Evolutionary conservation across 2,329 filamentous ascomycete species (phyloP), one percentile per base, ranked within the genome.

Genomic region (Penicillium griseofulvum): DNA sequence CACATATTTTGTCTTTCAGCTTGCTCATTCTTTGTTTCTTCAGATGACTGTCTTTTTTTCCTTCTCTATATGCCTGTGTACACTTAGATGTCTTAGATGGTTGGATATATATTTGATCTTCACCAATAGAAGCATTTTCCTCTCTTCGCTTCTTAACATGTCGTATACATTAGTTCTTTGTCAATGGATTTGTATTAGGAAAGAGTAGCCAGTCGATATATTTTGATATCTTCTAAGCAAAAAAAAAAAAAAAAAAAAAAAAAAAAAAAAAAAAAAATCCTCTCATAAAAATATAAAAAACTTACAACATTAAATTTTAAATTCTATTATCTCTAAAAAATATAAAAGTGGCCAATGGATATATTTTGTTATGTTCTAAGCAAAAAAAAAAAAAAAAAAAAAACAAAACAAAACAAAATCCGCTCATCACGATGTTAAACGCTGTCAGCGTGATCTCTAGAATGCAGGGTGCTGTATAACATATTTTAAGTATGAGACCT

Each of bases 51-150:
- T 44, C 33, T 55, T 55, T 55, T 38, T 52, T 34, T 39, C 42
- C 52, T 49, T 31, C 31, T 47, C 54, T 34, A 50, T 45, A 52
- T 59, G 62, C 39, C 52, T 49, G 49, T 64, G 58, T 65, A 63
- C 60, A 64, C 29, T 52, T 64, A 61, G 52, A 59, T 57, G 54
- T 61, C 41, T 59, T 56, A 56, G 54, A 49, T 48, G 50, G 31
- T 52, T 54, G 49, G 50, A 49, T 54, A 54, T 41, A 56, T 49
- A 54, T 8, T 43, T 39, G 41, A 44, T 51, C 39, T 50, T 51
- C 33, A 41, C 50, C 50, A 49, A 41, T 53, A 24, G 36, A 49
- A 41, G 31, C 9, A 22, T 49, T 48, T 47, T 53, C 33, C 29
- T 26, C 31, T 37, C 31, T 51, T 26, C 19, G 43, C 38, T 45